Base-by-base conservation (phyloP, 2,329 filamentous ascomycete genomes). In the Daldinia eschscholtzii region DNA sequence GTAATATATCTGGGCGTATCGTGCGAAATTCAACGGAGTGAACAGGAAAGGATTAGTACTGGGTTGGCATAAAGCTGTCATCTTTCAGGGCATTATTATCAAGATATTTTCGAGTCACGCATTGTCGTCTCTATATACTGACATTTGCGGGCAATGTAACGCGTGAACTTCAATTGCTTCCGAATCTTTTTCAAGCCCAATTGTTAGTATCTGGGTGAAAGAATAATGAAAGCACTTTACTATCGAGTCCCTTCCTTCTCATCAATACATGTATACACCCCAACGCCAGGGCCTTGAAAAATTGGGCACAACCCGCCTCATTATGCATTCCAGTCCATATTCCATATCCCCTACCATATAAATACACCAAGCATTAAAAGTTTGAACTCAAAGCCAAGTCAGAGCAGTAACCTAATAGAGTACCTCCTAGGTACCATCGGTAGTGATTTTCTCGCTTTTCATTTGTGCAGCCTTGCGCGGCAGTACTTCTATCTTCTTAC, bases 401-500 rank as follows among this genome's bases (percentile, higher is more conserved):
- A 33, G 15, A 56, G 50, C 48, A 30, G 46, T 15, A n/a, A 57
- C 53, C 26, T 62, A 63, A 9, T 62, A 61, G 41, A 65, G 53
- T 64, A 71, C 48, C 57, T 67, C 59, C 72, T 70, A 64, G 15
- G 63, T 60, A 63, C 42, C 13, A 48, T 76, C 69, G 20, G 74
- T 57, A 52, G 71, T 57, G 62, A 75, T 62, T 20, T 73, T 72
- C 4, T 76, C 77, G 9, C 70, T 70, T 20, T 76, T 73, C 65
- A 74, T 77, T 42, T 74, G 71, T 0, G 73, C 74, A 0, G 68
- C 69, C 55, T 76, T 77, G 23, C 72, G 70, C 1, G 77, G 76
- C 3, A 79, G 62, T 4, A 76, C 67, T 30, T 79, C 77, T 6
- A 79, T 72, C 9, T 75, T 68, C 39, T 81, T 80, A 71, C 83